Base-by-base conservation (phyloP, 495 filamentous ascomycete genomes). In the Polyplosphaeria fusca region DNA sequence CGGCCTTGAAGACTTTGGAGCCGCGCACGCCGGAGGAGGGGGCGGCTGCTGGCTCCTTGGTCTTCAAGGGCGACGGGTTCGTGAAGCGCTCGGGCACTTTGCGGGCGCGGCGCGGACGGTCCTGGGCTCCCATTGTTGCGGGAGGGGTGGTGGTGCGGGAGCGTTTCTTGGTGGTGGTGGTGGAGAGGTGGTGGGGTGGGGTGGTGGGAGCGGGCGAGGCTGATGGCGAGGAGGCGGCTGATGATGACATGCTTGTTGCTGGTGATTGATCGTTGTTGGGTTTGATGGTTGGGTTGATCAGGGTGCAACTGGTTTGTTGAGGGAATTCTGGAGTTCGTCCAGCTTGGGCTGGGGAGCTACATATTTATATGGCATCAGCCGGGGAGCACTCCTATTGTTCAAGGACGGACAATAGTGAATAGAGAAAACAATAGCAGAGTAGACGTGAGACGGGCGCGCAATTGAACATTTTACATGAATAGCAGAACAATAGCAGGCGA, bases 1-100 rank as follows among this genome's bases (percentile, higher is more conserved):
- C 72, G 24, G 66, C 72, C 28, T 71, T 65, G 55, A 35, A 68
- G 52, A 30, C 55, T 30, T 68, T 71, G 18, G 67, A 71, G 47
- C 67, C 64, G n/a, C 71, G 62, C 27, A 47, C 45, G 5, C 45
- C 44, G 47, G 61, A 18, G 22, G 9, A 9, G 22, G 19, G 4
- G 4, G 43, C 23, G 11, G 4, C 9, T 26, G 18, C 28, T 5
- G 9, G 19, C 39, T 42, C 11, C 39, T 42, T 42, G 19, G 20
- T 11, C 9, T 42, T 18, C 7, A 11, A 7, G 30, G 30, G 30
- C n/a, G n/a, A n/a, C n/a, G n/a, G n/a, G n/a, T n/a, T n/a, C 7
- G 7, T 35, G 19, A 11, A 42, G 9, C 18, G 7, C 19, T 42
- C 9, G 9, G 39, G 39, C 20, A 20, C 39, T 42, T 42, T 42